Evolutionary conservation across 306 rosid species (phyloP), one percentile per base, ranked within the genome.

Genomic region (peach (Prunus persica)): DNA sequence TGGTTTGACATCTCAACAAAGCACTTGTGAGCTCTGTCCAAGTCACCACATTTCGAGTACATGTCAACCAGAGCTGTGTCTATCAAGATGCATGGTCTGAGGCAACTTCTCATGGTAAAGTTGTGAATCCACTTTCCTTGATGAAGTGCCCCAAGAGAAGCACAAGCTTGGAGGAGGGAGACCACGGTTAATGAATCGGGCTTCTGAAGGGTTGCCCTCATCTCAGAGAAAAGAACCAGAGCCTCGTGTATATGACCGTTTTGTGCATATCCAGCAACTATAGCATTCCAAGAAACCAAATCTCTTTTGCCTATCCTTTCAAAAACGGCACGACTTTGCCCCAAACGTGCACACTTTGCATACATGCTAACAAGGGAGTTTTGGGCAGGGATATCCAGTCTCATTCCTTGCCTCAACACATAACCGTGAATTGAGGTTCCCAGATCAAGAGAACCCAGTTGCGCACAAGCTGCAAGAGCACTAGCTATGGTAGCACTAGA

Each of bases 201-300:
- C 69, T 78, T 85, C 76, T 63, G 91, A 73, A 78, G 84, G 68
- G 78, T 57, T 47, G 55, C 20, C 79, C 86, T 88, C 97, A 89
- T 88, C 80, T 88, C 78, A 18, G 82, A 81, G 69, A 91, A 88
- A 71, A 89, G 86, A 47, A 65, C 55, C 78, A 89, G 81, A 13
- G 89, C 95, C 64, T 89, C 68, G 5, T 65, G 25, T 20, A 89
- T 47, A 77, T 77, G 55, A 11, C 97, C 97, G 70, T 85, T 89
- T 82, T 88, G 97, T 74, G 91, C 84, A 78, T 87, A 88, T 49
- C 89, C 95, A 61, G 84, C 78, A 57, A 91, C 78, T 49, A 89
- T 85, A 1, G 93, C 95, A 69, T 91, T 91, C 95, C 97, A 91
- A 56, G 95, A 86, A 79, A 91, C 93, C 81, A 89, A 85, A 78